phyloP scores from a whole-genome alignment of 306 rosid genomes.

The Lathyrus oleraceus region DNA sequence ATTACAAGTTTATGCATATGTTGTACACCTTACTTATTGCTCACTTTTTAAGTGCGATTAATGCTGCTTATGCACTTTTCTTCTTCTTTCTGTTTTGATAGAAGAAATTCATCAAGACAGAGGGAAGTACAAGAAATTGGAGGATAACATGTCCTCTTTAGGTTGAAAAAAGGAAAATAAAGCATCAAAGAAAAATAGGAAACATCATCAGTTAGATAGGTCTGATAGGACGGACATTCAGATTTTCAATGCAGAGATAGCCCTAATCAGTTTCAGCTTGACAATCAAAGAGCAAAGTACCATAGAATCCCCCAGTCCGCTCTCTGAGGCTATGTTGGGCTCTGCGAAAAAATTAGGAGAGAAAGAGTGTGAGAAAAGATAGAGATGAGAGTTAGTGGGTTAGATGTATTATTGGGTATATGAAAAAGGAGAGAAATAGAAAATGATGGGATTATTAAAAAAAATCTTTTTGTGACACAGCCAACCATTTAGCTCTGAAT shows the following conservation, averaged over 20 bases:
- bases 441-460: constrained; percentile 2
- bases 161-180: background rate
- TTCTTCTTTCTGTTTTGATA: background rate
- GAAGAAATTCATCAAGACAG: constrained; percentile 8
- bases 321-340: background rate
- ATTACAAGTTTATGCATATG: constrained; percentile 2
- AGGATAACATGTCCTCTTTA: constrained; percentile 1
- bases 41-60: constrained; percentile 25
- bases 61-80: background rate
- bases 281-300: background rate
- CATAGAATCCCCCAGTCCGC: background rate
- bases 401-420: background rate
- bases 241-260: background rate
- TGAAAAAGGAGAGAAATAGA: background rate
- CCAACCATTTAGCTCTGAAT: constrained; percentile 20
- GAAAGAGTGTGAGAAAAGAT: background rate
- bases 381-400: background rate
- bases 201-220: background rate
- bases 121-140: background rate
- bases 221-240: background rate
- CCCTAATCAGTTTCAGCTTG: background rate
- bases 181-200: constrained; percentile 1
- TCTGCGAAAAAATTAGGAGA: background rate
- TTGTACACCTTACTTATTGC: background rate
- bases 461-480: background rate